These are phyloP conservation scores for Tetracentron sinense DNA, from an alignment of 164 flowering plant species.

Conservation along the genomic window DNA sequence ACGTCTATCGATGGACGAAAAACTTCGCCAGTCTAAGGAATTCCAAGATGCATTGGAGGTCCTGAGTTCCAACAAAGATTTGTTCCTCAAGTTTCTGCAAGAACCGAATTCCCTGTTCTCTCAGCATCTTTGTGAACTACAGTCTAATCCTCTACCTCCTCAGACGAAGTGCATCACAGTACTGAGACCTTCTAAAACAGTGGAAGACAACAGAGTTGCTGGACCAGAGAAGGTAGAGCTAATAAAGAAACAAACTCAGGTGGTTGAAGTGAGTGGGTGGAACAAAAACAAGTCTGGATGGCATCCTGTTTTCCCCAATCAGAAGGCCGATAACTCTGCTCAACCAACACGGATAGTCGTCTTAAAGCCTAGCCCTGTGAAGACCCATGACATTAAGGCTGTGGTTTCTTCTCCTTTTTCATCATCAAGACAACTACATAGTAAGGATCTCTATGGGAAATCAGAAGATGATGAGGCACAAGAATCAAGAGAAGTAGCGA, in stretches of 20 bases:
- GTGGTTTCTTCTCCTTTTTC: slow-evolving; percentile 43
- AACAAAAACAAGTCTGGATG: slow-evolving; percentile 26
- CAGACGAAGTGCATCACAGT: slow-evolving; percentile 84
- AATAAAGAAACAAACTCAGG: slow-evolving; percentile 29
- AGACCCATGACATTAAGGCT: slow-evolving; percentile 42
- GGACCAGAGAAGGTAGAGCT: slow-evolving; percentile 32
- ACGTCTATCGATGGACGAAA: slow-evolving; percentile 71
- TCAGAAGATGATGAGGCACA: slow-evolving; percentile 40
- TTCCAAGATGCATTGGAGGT: slow-evolving; percentile 89
- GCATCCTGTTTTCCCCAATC: slow-evolving; percentile 28
- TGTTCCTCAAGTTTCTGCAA: slow-evolving; percentile 74
- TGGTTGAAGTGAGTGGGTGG: slow-evolving; percentile 32
- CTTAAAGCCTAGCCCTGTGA: slow-evolving; percentile 68
- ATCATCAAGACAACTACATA: slow-evolving; percentile 33
- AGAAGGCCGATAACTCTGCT: slow-evolving; percentile 29
- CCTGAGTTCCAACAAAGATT: slow-evolving; percentile 69
- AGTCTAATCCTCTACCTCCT: slow-evolving; percentile 47
- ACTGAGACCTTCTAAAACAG: slow-evolving; percentile 71
- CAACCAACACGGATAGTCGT: slow-evolving; percentile 50
- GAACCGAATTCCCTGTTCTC: slow-evolving; percentile 75
- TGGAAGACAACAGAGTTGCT: slow-evolving; percentile 30
- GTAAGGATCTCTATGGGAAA: slow-evolving; percentile 35
- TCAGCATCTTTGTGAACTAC: slow-evolving; percentile 41
- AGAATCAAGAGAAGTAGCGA: slow-evolving; percentile 67
- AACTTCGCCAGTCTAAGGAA: slow-evolving; percentile 72